Evolutionary conservation across 305 asterid species (phyloP).

Genomic region (Ajuga reptans): DNA sequence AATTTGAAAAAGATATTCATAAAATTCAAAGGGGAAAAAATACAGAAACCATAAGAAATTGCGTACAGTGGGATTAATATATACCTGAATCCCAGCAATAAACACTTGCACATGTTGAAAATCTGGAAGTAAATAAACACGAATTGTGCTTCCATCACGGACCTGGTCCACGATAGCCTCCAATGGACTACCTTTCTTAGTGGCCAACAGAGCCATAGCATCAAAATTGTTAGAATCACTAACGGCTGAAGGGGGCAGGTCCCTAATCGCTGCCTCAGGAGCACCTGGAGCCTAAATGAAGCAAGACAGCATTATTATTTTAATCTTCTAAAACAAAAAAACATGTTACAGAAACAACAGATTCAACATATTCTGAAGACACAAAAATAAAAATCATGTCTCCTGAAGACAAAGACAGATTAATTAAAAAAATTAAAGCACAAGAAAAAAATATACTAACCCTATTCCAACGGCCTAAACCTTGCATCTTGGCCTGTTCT

Average conservation of each 20-base stretch:
- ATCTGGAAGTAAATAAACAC: conserved; percentile 88
- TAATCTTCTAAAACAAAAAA: background rate
- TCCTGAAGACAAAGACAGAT: background rate
- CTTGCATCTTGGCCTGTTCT: conserved; percentile 86
- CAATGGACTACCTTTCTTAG: conserved; percentile 77
- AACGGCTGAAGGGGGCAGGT: conserved; percentile 81
- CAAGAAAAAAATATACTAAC: conserved; percentile 32
- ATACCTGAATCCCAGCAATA: conserved; percentile 94
- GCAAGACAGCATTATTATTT: conserved; percentile 12
- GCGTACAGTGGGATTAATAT: background rate
- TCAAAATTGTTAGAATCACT: conserved; percentile 72
- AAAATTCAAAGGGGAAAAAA: background rate
- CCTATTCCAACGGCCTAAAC: conserved; percentile 94
- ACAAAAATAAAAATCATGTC: background rate
- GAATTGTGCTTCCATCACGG: conserved; percentile 94
- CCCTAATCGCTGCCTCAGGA: conserved; percentile 60
- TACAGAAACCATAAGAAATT: background rate
- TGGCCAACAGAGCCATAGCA: conserved; percentile 63
- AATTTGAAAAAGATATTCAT: background rate
- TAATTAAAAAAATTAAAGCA: background rate
- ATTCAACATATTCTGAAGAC: background rate
- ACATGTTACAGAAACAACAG: background rate
- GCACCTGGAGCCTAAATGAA: conserved; percentile 75
- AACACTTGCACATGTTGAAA: conserved; percentile 85
- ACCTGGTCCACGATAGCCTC: conserved; percentile 92